Evolutionary conservation across 495 filamentous ascomycete genomes (phyloP).

Genomic region (Letharia columbiana): DNA sequence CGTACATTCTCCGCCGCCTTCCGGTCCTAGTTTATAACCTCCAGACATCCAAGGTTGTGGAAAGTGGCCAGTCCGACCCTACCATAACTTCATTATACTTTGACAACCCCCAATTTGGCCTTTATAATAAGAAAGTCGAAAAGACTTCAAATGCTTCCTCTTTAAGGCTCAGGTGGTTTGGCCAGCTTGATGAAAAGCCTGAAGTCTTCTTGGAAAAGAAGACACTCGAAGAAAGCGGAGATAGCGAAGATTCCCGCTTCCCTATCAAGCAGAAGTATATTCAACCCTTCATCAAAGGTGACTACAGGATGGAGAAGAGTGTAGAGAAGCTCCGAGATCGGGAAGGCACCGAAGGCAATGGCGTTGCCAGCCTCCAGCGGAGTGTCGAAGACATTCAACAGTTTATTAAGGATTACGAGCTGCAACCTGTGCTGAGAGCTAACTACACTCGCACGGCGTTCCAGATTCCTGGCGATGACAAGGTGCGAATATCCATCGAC

Average conservation of each 20-base stretch:
- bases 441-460: constrained; percentile 94
- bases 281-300: constrained; percentile 73
- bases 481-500: constrained; percentile 85
- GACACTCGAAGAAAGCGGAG: constrained; percentile 62
- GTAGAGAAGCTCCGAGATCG: constrained; percentile 72
- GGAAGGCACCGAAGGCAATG: constrained; percentile 47
- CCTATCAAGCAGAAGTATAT: constrained; percentile 90
- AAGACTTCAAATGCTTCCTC: constrained; percentile 70
- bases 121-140: constrained; percentile 79
- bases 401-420: constrained; percentile 65
- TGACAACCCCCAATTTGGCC: constrained; percentile 72
- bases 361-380: constrained; percentile 58
- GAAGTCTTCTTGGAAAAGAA: constrained; percentile 86
- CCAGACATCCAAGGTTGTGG: constrained; percentile 65
- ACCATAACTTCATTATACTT: constrained; percentile 95
- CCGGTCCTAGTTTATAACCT: constrained; percentile 91
- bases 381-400: constrained; percentile 70
- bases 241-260: constrained; percentile 67
- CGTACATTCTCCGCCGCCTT: constrained; percentile 78
- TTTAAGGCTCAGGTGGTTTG: constrained; percentile 84
- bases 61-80: constrained; percentile 69
- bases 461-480: constrained; percentile 88
- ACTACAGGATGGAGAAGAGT: constrained; percentile 88
- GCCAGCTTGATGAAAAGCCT: constrained; percentile 66
- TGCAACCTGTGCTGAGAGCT: constrained; percentile 80